Conservation (phyloP, 1,284 basidiomycete genomes). For the Peniophora sp. region DNA sequence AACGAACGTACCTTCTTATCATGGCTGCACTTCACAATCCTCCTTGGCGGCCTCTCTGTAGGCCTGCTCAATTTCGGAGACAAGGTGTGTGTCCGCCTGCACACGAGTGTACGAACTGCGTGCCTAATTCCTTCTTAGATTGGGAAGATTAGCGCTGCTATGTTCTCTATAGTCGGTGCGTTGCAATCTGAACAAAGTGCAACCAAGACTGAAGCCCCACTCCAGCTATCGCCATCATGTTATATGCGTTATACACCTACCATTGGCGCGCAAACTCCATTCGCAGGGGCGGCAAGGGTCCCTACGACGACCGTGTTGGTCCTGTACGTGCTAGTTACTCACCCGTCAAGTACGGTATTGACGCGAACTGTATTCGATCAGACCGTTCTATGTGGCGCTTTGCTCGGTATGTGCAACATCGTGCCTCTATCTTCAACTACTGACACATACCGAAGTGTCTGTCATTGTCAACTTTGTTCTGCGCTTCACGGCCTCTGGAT, state of each 20-base stretch:
- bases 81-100: conserved; percentile 43
- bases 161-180: conserved; percentile 89
- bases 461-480: conserved; percentile 88
- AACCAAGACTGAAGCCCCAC: neutral
- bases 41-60: conserved; percentile 90
- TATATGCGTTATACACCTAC: conserved; percentile 92
- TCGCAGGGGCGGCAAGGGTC: conserved; percentile 83
- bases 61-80: conserved; percentile 97
- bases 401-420: conserved; percentile 55
- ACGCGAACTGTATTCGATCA: conserved; percentile 22
- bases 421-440: neutral
- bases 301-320: conserved; percentile 95
- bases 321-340: conserved; percentile 42
- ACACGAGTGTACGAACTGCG: neutral
- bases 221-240: conserved; percentile 91
- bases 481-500: conserved; percentile 41
- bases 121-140: conserved; percentile 37
- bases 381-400: conserved; percentile 82
- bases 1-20: conserved; percentile 94
- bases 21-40: conserved; percentile 95
- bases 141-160: conserved; percentile 85
- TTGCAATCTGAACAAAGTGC: conserved; percentile 10
- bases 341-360: conserved; percentile 7
- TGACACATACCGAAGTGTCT: conserved; percentile 48
- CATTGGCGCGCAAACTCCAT: conserved; percentile 96